These are phyloP conservation scores for Claviceps pazoutovae DNA, from an alignment of 2,329 filamentous ascomycete genomes.

Conservation along the genomic window DNA sequence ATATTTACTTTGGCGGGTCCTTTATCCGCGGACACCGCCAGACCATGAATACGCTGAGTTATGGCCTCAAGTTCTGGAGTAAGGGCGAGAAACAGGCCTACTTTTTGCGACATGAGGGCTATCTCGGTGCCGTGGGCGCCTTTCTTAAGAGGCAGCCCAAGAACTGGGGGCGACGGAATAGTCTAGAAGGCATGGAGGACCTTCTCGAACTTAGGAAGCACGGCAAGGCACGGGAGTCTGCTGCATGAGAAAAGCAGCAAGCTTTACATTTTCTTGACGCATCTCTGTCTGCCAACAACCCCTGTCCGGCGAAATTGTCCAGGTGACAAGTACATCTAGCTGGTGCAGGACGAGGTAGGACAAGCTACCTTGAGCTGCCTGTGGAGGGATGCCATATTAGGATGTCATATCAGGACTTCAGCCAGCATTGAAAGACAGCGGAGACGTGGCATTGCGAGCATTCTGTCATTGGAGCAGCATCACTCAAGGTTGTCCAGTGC, in stretches of 20 bases:
- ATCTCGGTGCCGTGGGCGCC: slow-evolving; percentile 83
- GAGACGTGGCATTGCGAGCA: too few species aligned
- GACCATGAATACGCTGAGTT: slow-evolving; percentile 94
- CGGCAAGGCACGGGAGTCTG: slow-evolving; percentile 5
- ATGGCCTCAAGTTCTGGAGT: slow-evolving; percentile 96
- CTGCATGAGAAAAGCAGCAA: background rate
- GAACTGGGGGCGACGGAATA: slow-evolving; percentile 80
- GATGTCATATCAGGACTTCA: too few species aligned
- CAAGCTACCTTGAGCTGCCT: too few species aligned
- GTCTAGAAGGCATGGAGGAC: slow-evolving; percentile 43
- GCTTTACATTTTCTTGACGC: background rate
- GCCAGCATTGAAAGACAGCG: too few species aligned
- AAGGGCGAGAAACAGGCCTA: slow-evolving; percentile 90
- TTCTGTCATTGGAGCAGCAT: too few species aligned
- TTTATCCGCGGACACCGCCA: slow-evolving; percentile 94
- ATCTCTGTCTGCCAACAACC: background rate
- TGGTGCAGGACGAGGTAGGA: too few species aligned
- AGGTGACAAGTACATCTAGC: too few species aligned
- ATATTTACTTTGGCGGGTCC: slow-evolving; percentile 95
- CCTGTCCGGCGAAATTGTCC: too few species aligned
- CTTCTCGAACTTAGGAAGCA: slow-evolving; percentile 17
- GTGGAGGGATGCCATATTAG: too few species aligned
- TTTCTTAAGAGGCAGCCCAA: slow-evolving; percentile 82
- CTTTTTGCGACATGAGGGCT: slow-evolving; percentile 90
- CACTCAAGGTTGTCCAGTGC: too few species aligned